Conservation (phyloP, 2,329 filamentous ascomycete genomes). For the Neoscytalidium dimidiatum region DNA sequence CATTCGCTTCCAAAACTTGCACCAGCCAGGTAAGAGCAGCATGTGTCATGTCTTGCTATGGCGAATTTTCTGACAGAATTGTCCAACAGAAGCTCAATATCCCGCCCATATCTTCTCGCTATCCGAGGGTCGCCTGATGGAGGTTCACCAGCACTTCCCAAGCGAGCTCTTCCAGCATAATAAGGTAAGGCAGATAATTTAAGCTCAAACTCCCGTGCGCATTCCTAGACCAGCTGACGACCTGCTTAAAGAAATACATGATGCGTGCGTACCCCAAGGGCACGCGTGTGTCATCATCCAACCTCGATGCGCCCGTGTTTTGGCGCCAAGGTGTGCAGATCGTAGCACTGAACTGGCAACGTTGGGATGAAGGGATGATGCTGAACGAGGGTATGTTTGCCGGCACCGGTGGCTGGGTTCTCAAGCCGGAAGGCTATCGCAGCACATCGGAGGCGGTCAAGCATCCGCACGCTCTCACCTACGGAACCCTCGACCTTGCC, state of each 20-base stretch:
- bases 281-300: constrained; percentile 78
- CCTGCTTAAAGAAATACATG: constrained; percentile 57
- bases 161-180: constrained; percentile 77
- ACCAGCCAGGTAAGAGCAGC: constrained; percentile 58
- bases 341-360: constrained; percentile 93
- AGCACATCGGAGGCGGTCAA: constrained; percentile 35
- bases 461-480: constrained; percentile 50
- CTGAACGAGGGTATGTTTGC: constrained; percentile 91
- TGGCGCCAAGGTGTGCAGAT: constrained; percentile 91
- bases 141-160: constrained; percentile 60
- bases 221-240: not conserved
- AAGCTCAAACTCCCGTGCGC: not conserved
- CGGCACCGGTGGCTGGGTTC: constrained; percentile 77
- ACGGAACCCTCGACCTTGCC: constrained; percentile 63
- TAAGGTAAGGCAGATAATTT: constrained; percentile 35
- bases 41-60: not conserved
- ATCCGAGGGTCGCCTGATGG: constrained; percentile 66
- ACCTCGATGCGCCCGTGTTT: constrained; percentile 80
- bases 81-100: constrained; percentile 45
- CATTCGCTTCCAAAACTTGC: constrained; percentile 75
- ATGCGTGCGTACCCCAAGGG: constrained; percentile 90
- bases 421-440: constrained; percentile 78
- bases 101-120: constrained; percentile 67
- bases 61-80: not conserved
- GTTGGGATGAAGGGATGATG: constrained; percentile 91